Percentiles rank a stretch among this genome's conserved stretches.
Conservation (phyloP, 768 basidiomycete genomes). For the Rhodotorula sphaerocarpa region DNA sequence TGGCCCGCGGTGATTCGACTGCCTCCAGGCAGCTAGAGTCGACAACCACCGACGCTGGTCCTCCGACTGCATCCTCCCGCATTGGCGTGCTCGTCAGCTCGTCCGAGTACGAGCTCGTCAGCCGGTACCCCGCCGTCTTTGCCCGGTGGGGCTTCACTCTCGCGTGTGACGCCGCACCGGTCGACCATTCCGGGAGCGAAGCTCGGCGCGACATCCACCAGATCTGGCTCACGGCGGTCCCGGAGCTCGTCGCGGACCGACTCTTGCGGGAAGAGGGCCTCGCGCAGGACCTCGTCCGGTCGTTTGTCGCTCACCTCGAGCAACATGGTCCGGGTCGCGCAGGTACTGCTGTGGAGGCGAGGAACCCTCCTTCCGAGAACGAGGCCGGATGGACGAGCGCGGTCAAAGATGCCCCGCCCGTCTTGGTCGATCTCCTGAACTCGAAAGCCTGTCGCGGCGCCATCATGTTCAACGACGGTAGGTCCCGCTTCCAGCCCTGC, state of each 20-base stretch:
- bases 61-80: no score
- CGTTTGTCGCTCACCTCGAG: slow-evolving; percentile 38
- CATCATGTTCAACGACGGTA: slow-evolving; percentile 38
- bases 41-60: no score
- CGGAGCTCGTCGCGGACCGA: slow-evolving; percentile 58
- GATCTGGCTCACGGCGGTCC: slow-evolving; percentile 57
- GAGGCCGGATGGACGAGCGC: slow-evolving; percentile 59
- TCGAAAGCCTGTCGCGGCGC: slow-evolving; percentile 91
- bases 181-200: no score
- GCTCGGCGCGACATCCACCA: no score
- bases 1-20: slow-evolving; percentile 45
- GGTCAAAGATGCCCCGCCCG: slow-evolving; percentile 72
- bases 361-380: no score
- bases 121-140: background rate
- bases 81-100: slow-evolving; percentile 50
- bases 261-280: slow-evolving; percentile 23
- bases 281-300: slow-evolving; percentile 49
- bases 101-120: background rate
- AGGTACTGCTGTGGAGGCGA: background rate
- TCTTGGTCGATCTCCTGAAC: slow-evolving; percentile 73
- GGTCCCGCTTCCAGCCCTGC: slow-evolving; percentile 50
- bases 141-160: background rate
- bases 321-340: background rate
- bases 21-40: slow-evolving; percentile 41
- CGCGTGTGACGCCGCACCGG: no score